These are phyloP conservation scores for Yamadazyma sp. DNA, from an alignment of 1,139 yeast species.

Conservation along the genomic window DNA sequence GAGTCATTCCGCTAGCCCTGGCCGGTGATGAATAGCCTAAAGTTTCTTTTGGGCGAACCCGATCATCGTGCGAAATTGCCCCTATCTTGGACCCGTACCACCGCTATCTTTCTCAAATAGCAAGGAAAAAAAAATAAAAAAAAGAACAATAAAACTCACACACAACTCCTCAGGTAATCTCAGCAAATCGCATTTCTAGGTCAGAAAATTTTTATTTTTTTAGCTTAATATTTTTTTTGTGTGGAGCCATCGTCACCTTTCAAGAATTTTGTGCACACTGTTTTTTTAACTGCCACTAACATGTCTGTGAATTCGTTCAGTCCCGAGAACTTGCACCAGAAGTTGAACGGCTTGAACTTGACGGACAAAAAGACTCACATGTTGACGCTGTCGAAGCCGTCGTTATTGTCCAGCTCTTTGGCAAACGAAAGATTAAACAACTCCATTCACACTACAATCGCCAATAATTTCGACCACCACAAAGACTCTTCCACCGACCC, in stretches of 20 bases:
- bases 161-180: too few species aligned
- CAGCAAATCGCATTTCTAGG: neutral
- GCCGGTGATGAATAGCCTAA: neutral
- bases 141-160: too few species aligned
- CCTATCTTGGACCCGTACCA: neutral
- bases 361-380: conserved; percentile 7
- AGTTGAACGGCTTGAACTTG: conserved; percentile 17
- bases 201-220: neutral
- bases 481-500: too few species aligned
- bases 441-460: too few species aligned
- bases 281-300: neutral
- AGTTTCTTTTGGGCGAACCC: neutral
- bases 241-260: neutral
- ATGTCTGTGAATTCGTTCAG: conserved; percentile 17
- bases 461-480: too few species aligned
- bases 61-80: conserved; percentile 1
- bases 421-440: conserved; percentile 13
- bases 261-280: neutral
- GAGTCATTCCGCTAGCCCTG: too few species aligned
- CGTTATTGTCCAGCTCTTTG: conserved; percentile 18
- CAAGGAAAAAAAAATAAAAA: too few species aligned
- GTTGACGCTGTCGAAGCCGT: conserved; percentile 11
- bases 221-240: too few species aligned
- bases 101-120: conserved; percentile 1
- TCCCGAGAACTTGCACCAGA: conserved; percentile 20